Percentiles rank a stretch among this genome's conserved stretches.
Evolutionary conservation across 441 rosid genomes (phyloP).

Genomic region (Mallotus repandus): DNA sequence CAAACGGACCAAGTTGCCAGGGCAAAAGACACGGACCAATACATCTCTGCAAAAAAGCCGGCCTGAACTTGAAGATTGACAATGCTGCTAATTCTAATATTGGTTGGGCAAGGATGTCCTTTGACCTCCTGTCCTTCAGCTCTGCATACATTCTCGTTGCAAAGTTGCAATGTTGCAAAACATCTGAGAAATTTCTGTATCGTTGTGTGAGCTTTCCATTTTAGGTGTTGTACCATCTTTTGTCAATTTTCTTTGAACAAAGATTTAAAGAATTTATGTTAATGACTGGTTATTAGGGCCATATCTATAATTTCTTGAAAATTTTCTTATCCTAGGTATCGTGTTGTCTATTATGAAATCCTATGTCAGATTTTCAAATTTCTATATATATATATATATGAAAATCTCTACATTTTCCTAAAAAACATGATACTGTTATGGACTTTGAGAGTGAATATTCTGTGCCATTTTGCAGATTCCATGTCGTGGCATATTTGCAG

Average conservation of each 20-base stretch:
- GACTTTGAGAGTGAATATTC: constrained; percentile 14
- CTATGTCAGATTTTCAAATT: background rate
- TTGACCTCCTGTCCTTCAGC: background rate
- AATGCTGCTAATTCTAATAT: background rate
- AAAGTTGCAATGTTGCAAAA: background rate
- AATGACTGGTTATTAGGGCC: background rate
- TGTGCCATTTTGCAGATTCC: constrained; percentile 51
- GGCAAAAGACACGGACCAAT: background rate
- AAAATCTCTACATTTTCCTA: background rate
- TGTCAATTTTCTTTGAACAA: background rate
- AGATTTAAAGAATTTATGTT: background rate
- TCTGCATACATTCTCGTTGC: background rate
- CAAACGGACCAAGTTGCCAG: background rate
- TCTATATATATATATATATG: too few species aligned
- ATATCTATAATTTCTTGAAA: background rate
- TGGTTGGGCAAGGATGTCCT: background rate
- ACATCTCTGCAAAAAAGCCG: background rate
- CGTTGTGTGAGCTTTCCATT: background rate
- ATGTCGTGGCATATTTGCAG: constrained; percentile 73
- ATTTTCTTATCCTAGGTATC: background rate
- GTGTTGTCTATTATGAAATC: background rate
- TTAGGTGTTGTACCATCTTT: background rate
- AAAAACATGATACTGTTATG: background rate
- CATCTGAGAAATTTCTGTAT: background rate
- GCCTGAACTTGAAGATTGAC: background rate